Percentiles rank a stretch among this genome's conserved stretches.
Conservation (phyloP, 1,284 basidiomycete genomes). For the Caloboletus firmus region DNA sequence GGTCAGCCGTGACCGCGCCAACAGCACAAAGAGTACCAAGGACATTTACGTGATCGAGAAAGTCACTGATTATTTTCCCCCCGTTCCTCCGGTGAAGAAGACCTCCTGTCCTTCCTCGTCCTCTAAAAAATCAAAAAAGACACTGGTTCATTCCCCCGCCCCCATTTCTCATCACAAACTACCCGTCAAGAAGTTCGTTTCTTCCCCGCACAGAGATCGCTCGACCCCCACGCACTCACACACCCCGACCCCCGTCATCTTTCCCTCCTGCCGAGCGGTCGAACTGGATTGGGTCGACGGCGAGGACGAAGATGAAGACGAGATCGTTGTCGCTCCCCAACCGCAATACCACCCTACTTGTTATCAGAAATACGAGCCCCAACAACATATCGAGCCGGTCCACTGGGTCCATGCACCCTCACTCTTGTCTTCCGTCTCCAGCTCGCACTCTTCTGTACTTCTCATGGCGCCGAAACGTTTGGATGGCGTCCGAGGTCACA, state of each 20-base stretch:
- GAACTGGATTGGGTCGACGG: constrained; percentile 33
- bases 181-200: constrained; percentile 9
- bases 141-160: constrained; percentile 12
- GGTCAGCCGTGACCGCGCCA: constrained; percentile 30
- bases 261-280: constrained; percentile 32
- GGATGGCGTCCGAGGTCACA: constrained; percentile 18
- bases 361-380: constrained; percentile 16
- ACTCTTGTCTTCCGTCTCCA: constrained; percentile 22
- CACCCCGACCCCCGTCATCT: constrained; percentile 33
- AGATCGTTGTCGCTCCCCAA: constrained; percentile 19
- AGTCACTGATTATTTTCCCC: constrained; percentile 34
- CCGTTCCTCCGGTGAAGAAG: constrained; percentile 24
- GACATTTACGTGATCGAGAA: constrained; percentile 32
- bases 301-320: constrained; percentile 24
- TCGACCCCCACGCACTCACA: constrained; percentile 27
- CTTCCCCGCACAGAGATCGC: constrained; percentile 13
- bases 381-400: constrained; percentile 3
- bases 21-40: constrained; percentile 15
- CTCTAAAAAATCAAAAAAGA: constrained; percentile 22
- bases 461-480: constrained; percentile 30
- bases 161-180: constrained; percentile 15
- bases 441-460: constrained; percentile 31
- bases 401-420: constrained; percentile 25
- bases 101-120: background rate
- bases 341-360: constrained; percentile 18